Evolutionary conservation across 225 moss, liverwort and hornwort genomes (phyloP).

Genomic region (Bryoerythrophyllum caledonicum): DNA sequence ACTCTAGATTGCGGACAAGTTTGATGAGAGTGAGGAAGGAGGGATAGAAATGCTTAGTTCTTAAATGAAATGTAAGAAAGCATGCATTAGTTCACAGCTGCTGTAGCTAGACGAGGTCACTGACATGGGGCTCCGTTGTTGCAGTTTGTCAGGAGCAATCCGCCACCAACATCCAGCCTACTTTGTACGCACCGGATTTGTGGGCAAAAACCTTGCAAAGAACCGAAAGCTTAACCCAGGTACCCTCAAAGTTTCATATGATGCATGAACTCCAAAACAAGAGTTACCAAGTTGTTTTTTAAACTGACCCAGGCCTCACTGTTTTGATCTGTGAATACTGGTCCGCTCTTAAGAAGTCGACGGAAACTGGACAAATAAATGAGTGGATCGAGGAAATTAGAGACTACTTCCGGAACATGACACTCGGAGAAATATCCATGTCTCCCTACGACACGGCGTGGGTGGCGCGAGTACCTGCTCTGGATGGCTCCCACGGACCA

Average conservation of each 20-base stretch:
- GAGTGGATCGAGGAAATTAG: constrained; percentile 56
- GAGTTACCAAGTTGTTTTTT: too few species aligned
- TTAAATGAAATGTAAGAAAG: too few species aligned
- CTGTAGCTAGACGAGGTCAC: not conserved
- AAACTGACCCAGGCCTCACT: not conserved
- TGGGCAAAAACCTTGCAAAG: constrained; percentile 31
- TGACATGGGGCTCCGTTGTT: not conserved
- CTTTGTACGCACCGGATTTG: constrained; percentile 24
- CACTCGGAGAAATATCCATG: constrained; percentile 52
- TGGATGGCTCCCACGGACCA: constrained; percentile 51
- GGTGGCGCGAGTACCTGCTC: constrained; percentile 67
- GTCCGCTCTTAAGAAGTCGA: constrained; percentile 15
- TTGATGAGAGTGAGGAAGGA: not conserved
- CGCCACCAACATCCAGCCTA: constrained; percentile 26
- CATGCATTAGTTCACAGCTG: not conserved
- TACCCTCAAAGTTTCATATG: not conserved
- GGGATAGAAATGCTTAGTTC: too few species aligned
- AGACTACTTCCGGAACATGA: constrained; percentile 40
- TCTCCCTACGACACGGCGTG: constrained; percentile 87
- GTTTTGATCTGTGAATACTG: too few species aligned
- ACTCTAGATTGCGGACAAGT: not conserved
- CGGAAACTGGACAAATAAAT: constrained; percentile 46
- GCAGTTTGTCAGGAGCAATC: constrained; percentile 30
- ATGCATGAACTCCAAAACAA: not conserved
- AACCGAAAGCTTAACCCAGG: constrained; percentile 23